Conservation (phyloP, 2,329 filamentous ascomycete species). For the Didymella pinodella region DNA sequence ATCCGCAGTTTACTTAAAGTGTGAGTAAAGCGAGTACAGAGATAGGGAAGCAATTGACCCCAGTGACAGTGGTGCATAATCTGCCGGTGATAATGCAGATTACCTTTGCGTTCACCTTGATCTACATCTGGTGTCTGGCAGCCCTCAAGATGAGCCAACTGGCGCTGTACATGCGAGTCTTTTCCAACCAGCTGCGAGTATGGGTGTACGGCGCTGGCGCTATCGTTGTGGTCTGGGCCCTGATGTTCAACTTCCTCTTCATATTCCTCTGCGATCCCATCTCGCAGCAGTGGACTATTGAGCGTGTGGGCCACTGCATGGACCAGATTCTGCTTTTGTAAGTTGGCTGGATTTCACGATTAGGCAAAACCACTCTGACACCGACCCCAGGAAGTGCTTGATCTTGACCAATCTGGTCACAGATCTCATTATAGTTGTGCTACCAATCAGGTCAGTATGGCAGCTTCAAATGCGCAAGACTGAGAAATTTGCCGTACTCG, state of each 20-base stretch:
- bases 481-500: constrained; percentile 32
- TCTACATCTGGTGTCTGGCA: constrained; percentile 34
- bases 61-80: constrained; percentile 24
- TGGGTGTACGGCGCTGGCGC: constrained; percentile 27
- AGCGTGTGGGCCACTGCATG: constrained; percentile 33
- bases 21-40: constrained; percentile 13
- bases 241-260: constrained; percentile 35
- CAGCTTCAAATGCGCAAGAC: constrained; percentile 35
- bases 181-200: constrained; percentile 22
- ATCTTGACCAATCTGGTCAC: constrained; percentile 32
- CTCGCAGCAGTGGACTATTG: constrained; percentile 33
- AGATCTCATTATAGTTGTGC: constrained; percentile 27
- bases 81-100: constrained; percentile 34
- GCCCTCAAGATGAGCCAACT: constrained; percentile 34
- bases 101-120: constrained; percentile 32
- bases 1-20: constrained; percentile 22
- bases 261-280: constrained; percentile 37
- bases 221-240: constrained; percentile 30
- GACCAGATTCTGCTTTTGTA: constrained; percentile 32
- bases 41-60: neutral
- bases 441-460: constrained; percentile 31
- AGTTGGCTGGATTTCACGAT: neutral
- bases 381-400: constrained; percentile 14
- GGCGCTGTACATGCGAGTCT: constrained; percentile 31
- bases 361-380: neutral